phyloP scores from a whole-genome alignment of 768 basidiomycete genomes.

The Rhodotorula diobovata region DNA sequence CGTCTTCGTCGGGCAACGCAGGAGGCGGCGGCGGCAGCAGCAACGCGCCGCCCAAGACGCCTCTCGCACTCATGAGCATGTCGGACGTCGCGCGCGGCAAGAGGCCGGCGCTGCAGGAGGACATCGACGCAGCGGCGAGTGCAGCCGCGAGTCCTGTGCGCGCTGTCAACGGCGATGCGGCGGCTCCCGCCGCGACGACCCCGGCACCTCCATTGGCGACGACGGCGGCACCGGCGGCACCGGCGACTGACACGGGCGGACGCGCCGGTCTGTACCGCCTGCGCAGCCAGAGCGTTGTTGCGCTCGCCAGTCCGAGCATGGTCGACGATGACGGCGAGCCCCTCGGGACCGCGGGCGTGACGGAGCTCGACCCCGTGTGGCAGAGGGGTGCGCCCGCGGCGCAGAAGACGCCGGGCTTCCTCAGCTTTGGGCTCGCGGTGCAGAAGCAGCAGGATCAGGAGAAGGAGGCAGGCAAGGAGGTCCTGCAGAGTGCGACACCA shows the following conservation, averaged over 20 bases:
- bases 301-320: conserved; percentile 31
- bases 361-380: conserved; percentile 32
- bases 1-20: conserved; percentile 6
- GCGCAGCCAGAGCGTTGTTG: conserved; percentile 22
- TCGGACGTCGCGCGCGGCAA: conserved; percentile 27
- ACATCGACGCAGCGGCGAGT: conserved; percentile 32
- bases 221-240: background rate
- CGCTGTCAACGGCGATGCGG: no score
- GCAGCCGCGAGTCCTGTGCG: background rate
- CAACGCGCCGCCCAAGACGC: conserved; percentile 15
- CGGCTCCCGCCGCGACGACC: background rate
- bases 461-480: conserved; percentile 12
- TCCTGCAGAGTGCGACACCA: background rate
- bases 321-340: conserved; percentile 31
- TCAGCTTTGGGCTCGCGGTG: conserved; percentile 2
- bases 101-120: conserved; percentile 38
- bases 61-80: conserved; percentile 25
- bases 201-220: no score
- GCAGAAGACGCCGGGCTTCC: conserved; percentile 24
- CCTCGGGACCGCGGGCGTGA: conserved; percentile 22
- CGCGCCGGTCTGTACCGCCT: conserved; percentile 17
- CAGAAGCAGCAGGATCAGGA: background rate
- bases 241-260: background rate
- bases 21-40: background rate
- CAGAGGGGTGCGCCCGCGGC: background rate